Base-by-base conservation (phyloP, 345 rosid species). In the Aquilaria sinensis region DNA sequence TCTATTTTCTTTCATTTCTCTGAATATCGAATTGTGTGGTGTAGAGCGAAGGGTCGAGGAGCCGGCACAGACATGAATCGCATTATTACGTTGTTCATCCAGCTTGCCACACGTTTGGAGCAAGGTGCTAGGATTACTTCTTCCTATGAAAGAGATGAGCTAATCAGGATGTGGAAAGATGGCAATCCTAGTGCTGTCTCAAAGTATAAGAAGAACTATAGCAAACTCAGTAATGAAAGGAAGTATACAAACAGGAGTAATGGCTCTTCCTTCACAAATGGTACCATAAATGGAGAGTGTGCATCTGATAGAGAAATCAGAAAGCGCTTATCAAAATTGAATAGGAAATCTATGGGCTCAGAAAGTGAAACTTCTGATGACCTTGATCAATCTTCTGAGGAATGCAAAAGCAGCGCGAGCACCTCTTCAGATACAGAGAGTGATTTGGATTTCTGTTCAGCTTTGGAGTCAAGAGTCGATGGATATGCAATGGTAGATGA, bases 301-400 rank as follows among this genome's bases (percentile, higher is more conserved):
- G 88, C 82, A 78, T 87, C 98, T 62, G 99, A 93, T 76, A 80
- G 85, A 67, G 99, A 93, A 85, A 86, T 93, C 61, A 88, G 74
- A 78, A 86, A 80, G 69, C 94, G 90, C 16, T 81, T 93, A 69
- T 83, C 89, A 69, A 94, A 81, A 73, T 79, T 89, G 77, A 91
- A 95, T 60, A 79, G 85, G 57, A 95, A 70, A 75, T 85, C 96
- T 10, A 71, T 91, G 76, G 83, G 82, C 69, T 91, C 99, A 3
- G 97, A 82, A 74, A 87, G 87, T 74, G 99, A 95, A 74, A 85
- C 97, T 74, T 91, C 99, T 68, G 90, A 89, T 68, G 96, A 85
- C 43, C 66, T 75, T 65, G 85, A 74, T 34, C 74, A 65, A 60
- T 87, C 89, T 56, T 88, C 95, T 72, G 93, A 72, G 58, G 78